Evolutionary conservation across 1,139 yeast genomes (phyloP).

Genomic region (Trichomonascaceae sp.): DNA sequence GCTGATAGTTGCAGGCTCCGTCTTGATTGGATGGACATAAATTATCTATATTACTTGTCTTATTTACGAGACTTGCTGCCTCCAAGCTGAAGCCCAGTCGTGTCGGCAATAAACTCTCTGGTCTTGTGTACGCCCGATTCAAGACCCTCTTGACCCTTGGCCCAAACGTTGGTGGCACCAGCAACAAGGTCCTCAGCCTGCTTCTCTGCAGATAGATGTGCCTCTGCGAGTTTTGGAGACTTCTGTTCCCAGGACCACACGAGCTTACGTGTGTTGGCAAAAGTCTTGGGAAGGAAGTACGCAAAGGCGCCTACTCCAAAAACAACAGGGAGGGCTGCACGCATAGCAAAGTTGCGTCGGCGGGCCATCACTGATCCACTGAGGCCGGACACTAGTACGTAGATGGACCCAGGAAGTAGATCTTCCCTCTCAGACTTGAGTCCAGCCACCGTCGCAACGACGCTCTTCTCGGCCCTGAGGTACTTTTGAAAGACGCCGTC

Average conservation of each 20-base stretch:
- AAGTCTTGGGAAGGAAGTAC: conserved; percentile 69
- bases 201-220: conserved; percentile 39
- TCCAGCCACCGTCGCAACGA: conserved; percentile 52
- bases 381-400: conserved; percentile 59
- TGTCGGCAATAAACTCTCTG: conserved; percentile 39
- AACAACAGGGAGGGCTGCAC: conserved; percentile 47
- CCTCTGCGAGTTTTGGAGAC: conserved; percentile 54
- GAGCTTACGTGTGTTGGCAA: conserved; percentile 46
- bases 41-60: too few species aligned
- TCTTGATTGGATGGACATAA: too few species aligned
- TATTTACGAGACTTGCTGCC: not conserved
- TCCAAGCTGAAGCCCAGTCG: conserved; percentile 50
- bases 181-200: conserved; percentile 37
- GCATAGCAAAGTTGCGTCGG: conserved; percentile 47
- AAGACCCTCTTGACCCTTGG: conserved; percentile 24
- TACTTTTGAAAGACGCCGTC: conserved; percentile 37
- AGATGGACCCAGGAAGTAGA: conserved; percentile 62
- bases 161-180: conserved; percentile 31
- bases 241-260: conserved; percentile 55
- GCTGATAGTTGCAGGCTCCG: too few species aligned
- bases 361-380: conserved; percentile 75
- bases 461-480: conserved; percentile 49
- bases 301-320: conserved; percentile 62
- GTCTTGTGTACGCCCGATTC: conserved; percentile 32
- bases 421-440: conserved; percentile 65